Percentiles rank a stretch among this genome's conserved stretches.
These are phyloP conservation scores for Russula sp. DNA, from an alignment of 768 basidiomycete genomes.

Conservation along the genomic window DNA sequence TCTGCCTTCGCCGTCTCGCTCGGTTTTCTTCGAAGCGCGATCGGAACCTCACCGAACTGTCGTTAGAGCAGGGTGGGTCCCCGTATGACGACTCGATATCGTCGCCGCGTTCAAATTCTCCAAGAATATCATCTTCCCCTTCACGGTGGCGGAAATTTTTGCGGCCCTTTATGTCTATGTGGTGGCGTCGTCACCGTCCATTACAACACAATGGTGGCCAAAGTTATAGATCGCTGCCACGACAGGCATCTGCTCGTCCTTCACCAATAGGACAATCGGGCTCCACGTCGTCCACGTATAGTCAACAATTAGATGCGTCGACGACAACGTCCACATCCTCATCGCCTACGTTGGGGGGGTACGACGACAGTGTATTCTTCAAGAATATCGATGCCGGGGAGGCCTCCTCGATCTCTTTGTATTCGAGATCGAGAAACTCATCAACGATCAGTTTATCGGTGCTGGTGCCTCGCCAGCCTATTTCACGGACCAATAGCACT, in stretches of 20 bases:
- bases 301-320: conserved; percentile 22
- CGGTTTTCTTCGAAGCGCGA: conserved; percentile 31
- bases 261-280: conserved; percentile 33
- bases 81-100: conserved; percentile 12
- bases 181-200: conserved; percentile 28
- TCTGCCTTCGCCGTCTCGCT: conserved; percentile 36
- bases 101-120: conserved; percentile 9
- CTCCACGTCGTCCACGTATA: conserved; percentile 29
- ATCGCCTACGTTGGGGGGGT: conserved; percentile 24
- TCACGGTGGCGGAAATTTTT: conserved; percentile 16
- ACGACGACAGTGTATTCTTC: conserved; percentile 24
- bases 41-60: conserved; percentile 32
- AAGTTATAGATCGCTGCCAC: conserved; percentile 26
- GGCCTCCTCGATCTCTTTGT: conserved; percentile 36
- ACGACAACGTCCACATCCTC: conserved; percentile 20
- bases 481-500: conserved; percentile 40
- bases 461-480: conserved; percentile 48
- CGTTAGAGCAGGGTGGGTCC: conserved; percentile 38
- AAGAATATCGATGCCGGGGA: conserved; percentile 23
- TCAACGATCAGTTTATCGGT: conserved; percentile 62
- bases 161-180: conserved; percentile 21
- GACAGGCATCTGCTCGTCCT: conserved; percentile 31
- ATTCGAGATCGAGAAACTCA: conserved; percentile 62
- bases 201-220: conserved; percentile 19
- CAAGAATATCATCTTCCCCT: conserved; percentile 5